Percentiles rank a stretch among this genome's conserved stretches.
phyloP scores from a whole-genome alignment of 805 yeast species.

The Pichia phayaonensis region DNA sequence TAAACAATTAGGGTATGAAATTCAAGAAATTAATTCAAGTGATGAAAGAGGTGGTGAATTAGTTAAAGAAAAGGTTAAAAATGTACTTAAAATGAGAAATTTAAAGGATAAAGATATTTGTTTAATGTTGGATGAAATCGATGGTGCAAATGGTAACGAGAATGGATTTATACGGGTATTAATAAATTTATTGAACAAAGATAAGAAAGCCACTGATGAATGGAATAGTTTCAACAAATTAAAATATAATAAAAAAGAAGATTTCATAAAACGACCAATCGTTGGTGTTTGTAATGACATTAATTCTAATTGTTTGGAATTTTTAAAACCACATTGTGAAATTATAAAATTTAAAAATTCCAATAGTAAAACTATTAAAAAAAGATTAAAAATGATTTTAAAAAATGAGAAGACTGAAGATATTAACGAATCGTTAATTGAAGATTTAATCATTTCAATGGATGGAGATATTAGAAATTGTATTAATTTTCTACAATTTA shows the following conservation, averaged over 20 bases:
- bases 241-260: constrained; percentile 13
- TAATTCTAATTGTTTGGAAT: constrained; percentile 67
- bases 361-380: constrained; percentile 36
- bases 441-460: constrained; percentile 59
- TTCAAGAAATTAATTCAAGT: constrained; percentile 81
- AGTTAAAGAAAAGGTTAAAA: constrained; percentile 47
- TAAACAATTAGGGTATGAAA: constrained; percentile 69
- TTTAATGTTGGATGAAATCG: constrained; percentile 83
- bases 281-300: constrained; percentile 89
- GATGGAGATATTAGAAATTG: constrained; percentile 85
- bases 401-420: constrained; percentile 41
- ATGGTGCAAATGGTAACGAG: constrained; percentile 54
- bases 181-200: constrained; percentile 52
- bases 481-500: constrained; percentile 75
- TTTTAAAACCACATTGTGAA: constrained; percentile 67
- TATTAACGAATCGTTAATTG: constrained; percentile 43
- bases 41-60: constrained; percentile 57
- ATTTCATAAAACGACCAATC: constrained; percentile 67
- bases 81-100: constrained; percentile 58
- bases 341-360: constrained; percentile 60
- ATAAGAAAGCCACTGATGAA: constrained; percentile 41
- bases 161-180: constrained; percentile 51
- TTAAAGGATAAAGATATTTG: constrained; percentile 73
- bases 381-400: constrained; percentile 45
- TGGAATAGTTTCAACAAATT: constrained; percentile 18